Base-by-base conservation (phyloP, 768 basidiomycete species). In the Russula vinacea region DNA sequence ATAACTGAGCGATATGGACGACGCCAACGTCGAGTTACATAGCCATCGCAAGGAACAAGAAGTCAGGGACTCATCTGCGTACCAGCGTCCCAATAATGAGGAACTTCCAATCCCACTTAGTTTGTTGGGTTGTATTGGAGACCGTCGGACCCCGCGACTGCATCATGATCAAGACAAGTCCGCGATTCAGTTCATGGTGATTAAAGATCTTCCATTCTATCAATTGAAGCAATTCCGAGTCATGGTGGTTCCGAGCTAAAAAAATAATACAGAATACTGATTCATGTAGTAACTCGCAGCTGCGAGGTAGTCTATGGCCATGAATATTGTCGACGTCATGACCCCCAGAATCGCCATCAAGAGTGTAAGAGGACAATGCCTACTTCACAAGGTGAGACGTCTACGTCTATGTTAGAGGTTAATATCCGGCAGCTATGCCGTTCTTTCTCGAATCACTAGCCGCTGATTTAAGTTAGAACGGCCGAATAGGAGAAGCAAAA, bases 381-480 rank as follows among this genome's bases (percentile, higher is more conserved):
- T n/a, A n/a, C n/a, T n/a, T n/a, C n/a, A n/a, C n/a, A 57, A 57
- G 29, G 11, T 32, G 55, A 35, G 6, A 58, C 14, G n/a, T 35
- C 13, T 57, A 52, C 17, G 2, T 58, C 40, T 58, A 39, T 47
- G 32, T 24, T 45, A 40, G 35, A 44, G 24, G 24, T 74, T 71
- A 92, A 75, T 94, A 95, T 3, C 90, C 94, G 53, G 90, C 86
- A 5, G 94, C 90, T 47, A 94, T 82, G n/a, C 94, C 94, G 67
- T 93, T 90, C 79, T 95, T 96, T 72, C 94, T 83, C 22, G 90
- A 92, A 75, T 97, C 94, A 72, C 90, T 92, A 10, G 91, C 89
- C 65, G 92, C 94, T 90, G 68, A 50, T 42, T 29, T 29, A 42
- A 19, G 39, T 45, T 39, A 53, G 68, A 35, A 69, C 52, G 14